Evolutionary conservation across 2,329 filamentous ascomycete genomes (phyloP).

Genomic region (Aschersonia sp.): DNA sequence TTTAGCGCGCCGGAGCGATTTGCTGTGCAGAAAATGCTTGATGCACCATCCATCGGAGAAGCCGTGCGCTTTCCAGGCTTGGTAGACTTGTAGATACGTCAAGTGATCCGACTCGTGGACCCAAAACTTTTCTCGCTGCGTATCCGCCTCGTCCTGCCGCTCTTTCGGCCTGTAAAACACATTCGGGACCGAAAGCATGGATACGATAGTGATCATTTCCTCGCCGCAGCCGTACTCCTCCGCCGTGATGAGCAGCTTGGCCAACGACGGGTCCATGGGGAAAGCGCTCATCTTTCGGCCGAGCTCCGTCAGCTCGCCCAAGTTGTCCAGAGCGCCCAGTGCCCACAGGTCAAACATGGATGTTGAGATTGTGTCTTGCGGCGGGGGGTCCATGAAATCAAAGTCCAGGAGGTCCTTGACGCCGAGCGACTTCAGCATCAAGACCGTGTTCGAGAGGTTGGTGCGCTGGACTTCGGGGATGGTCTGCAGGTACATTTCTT

Average conservation of each 20-base stretch:
- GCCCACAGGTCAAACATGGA: conserved; percentile 97
- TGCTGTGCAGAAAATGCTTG: conserved; percentile 89
- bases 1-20: conserved; percentile 77
- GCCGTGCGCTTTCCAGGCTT: conserved; percentile 86
- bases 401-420: conserved; percentile 93
- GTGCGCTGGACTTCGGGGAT: conserved; percentile 97
- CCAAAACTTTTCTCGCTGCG: conserved; percentile 94
- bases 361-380: conserved; percentile 93
- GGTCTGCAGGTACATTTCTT: conserved; percentile 91
- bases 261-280: conserved; percentile 92
- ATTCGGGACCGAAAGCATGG: conserved; percentile 91
- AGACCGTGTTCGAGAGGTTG: conserved; percentile 86
- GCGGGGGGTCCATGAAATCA: conserved; percentile 97
- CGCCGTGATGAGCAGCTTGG: conserved; percentile 86
- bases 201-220: conserved; percentile 96
- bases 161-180: conserved; percentile 97
- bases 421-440: conserved; percentile 85
- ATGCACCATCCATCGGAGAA: conserved; percentile 85
- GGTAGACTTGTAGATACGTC: conserved; percentile 89
- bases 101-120: conserved; percentile 95
- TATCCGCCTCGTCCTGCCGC: conserved; percentile 88
- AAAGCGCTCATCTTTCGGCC: conserved; percentile 93
- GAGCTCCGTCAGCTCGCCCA: conserved; percentile 78
- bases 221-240: conserved; percentile 86
- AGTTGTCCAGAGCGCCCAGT: conserved; percentile 80